Conservation (phyloP, 495 filamentous ascomycete genomes). For the Penicillium malachiteum region DNA sequence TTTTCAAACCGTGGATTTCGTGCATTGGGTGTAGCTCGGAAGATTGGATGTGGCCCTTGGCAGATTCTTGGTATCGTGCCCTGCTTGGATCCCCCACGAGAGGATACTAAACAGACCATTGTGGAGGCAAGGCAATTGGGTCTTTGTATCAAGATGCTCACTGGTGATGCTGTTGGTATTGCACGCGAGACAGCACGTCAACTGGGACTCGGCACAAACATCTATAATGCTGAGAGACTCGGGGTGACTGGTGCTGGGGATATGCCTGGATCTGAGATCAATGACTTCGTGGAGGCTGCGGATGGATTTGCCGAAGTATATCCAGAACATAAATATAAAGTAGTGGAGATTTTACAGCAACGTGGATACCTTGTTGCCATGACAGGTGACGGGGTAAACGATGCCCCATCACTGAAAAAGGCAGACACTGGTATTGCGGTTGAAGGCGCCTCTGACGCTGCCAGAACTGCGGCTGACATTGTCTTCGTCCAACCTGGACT, state of each 20-base stretch:
- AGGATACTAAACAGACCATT: slow-evolving; percentile 88
- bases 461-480: slow-evolving; percentile 89
- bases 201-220: slow-evolving; percentile 88
- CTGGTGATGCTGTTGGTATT: slow-evolving; percentile 92
- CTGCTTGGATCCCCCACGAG: slow-evolving; percentile 85
- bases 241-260: slow-evolving; percentile 81
- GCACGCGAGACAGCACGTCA: slow-evolving; percentile 87
- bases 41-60: slow-evolving; percentile 73
- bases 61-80: slow-evolving; percentile 94
- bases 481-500: slow-evolving; percentile 90
- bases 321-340: slow-evolving; percentile 96
- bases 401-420: slow-evolving; percentile 94
- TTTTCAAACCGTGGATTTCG: slow-evolving; percentile 91
- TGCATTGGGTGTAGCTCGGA: slow-evolving; percentile 87
- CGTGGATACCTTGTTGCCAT: slow-evolving; percentile 95
- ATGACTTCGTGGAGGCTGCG: slow-evolving; percentile 91
- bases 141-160: slow-evolving; percentile 94
- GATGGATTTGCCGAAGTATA: slow-evolving; percentile 95
- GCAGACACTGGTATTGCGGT: slow-evolving; percentile 86
- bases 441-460: slow-evolving; percentile 89
- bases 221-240: slow-evolving; percentile 88
- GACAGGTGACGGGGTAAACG: slow-evolving; percentile 98
- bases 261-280: slow-evolving; percentile 88
- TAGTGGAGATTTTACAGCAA: slow-evolving; percentile 93
- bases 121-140: slow-evolving; percentile 85